phyloP scores from a whole-genome alignment of 2,329 filamentous ascomycete species.

The Acrocalymma vagum region DNA sequence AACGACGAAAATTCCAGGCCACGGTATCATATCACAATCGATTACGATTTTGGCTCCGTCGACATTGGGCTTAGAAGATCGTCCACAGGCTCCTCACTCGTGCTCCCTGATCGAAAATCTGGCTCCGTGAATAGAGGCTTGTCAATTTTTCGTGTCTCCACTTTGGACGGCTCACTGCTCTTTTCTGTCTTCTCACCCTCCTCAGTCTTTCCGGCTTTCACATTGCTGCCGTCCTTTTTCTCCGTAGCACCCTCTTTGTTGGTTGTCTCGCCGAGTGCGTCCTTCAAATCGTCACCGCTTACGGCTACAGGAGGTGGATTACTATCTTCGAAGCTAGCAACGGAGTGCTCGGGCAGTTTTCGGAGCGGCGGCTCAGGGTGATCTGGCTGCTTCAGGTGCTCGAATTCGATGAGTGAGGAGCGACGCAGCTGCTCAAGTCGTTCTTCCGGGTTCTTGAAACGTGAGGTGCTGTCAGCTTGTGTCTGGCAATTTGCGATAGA shows the following conservation, averaged over 20 bases:
- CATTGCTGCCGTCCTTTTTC: too few relatives aligned
- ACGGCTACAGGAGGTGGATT: slow-evolving; percentile 13
- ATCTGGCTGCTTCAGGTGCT: slow-evolving; percentile 46
- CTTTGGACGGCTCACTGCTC: too few relatives aligned
- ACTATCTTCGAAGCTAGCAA: slow-evolving; percentile 19
- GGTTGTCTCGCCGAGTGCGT: too few relatives aligned
- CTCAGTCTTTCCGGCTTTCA: too few relatives aligned
- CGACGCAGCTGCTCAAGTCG: slow-evolving; percentile 58
- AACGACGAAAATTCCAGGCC: too few relatives aligned
- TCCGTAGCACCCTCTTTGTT: too few relatives aligned
- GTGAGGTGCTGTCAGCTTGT: slow-evolving; percentile 38
- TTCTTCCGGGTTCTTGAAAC: slow-evolving; percentile 53
- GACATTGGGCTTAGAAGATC: too few relatives aligned
- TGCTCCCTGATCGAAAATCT: slow-evolving; percentile 26
- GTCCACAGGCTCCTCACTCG: slow-evolving; percentile 10
- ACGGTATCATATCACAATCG: too few relatives aligned
- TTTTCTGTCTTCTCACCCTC: too few relatives aligned
- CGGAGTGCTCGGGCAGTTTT: slow-evolving; percentile 47
- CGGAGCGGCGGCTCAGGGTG: slow-evolving; percentile 41
- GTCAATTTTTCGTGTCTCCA: slow-evolving; percentile 5
- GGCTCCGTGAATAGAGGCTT: slow-evolving; percentile 32
- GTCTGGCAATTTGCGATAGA: slow-evolving; percentile 11
- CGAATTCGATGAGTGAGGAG: slow-evolving; percentile 53
- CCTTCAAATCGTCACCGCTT: too few relatives aligned
- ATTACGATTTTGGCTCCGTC: too few relatives aligned